Base-by-base conservation (phyloP, 306 rosid genomes). In the Ochetophila trinervis region DNA sequence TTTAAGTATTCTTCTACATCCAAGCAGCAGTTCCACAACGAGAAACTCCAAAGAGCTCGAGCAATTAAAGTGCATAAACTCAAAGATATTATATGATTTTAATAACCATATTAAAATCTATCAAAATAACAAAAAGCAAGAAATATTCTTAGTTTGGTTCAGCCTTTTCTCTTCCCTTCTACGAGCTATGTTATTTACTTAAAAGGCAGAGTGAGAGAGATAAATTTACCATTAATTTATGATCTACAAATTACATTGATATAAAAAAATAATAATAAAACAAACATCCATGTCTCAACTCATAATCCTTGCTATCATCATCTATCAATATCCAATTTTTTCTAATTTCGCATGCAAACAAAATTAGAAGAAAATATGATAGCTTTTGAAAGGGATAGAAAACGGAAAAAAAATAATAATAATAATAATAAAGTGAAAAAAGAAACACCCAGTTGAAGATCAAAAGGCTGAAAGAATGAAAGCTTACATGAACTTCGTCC, bases 401-500 rank as follows among this genome's bases (percentile, higher is more conserved):
- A 16, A n/a, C 6, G 16, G 24, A 57, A 12, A 4, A 35, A 5
- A 21, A 5, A n/a, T n/a, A n/a, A n/a, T n/a, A n/a, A n/a, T n/a
- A n/a, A n/a, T n/a, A n/a, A n/a, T n/a, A n/a, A n/a, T n/a, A 21
- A 10, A 51, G 19, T 0, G 14, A n/a, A 62, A 32, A 66, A 20
- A 40, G 63, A 67, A 67, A 68, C 57, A 24, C 15, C 27, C 65
- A 57, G 36, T 64, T 27, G 24, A 19, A 42, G 49, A 53, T 14
- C 37, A 60, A 48, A 16, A 62, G 34, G 59, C 32, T 52, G 24
- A 8, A 4, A 45, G 21, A 44, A 70, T 20, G 59, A 19, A 66
- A 52, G 32, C 86, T 64, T 82, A 89, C 98, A 87, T 89, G 78
- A 89, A 93, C 90, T 89, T 89, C 65, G 98, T 82, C 48, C 93